Conservation (phyloP, 331 rosid genomes). For the Spiraea crenata region DNA sequence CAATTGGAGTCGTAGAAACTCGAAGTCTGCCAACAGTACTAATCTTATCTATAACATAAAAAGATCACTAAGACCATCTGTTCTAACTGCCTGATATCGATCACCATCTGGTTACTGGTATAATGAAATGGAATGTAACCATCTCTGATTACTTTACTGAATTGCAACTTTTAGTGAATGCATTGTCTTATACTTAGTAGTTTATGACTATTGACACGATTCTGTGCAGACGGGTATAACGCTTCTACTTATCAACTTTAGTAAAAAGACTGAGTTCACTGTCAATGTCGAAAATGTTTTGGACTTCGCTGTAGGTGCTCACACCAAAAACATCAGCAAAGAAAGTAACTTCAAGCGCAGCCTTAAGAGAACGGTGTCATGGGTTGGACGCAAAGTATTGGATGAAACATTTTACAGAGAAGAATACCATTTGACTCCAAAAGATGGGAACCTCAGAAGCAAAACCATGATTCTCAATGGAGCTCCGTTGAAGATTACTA, state of each 20-base stretch:
- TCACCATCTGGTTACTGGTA: too few species aligned
- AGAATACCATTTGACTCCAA: slow-evolving; percentile 80
- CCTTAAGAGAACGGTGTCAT: slow-evolving; percentile 67
- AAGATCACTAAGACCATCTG: too few species aligned
- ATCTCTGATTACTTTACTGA: neutral
- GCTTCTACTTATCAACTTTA: slow-evolving; percentile 68
- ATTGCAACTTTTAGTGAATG: too few species aligned
- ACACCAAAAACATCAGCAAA: slow-evolving; percentile 20
- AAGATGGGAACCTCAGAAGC: slow-evolving; percentile 50
- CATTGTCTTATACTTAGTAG: neutral
- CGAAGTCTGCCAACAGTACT: too few species aligned
- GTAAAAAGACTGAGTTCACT: slow-evolving; percentile 61
- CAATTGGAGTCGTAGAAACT: neutral
- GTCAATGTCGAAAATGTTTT: slow-evolving; percentile 37
- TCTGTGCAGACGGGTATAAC: slow-evolving; percentile 67
- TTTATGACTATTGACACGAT: neutral
- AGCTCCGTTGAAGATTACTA: slow-evolving; percentile 60
- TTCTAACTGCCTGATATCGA: neutral
- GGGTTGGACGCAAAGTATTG: slow-evolving; percentile 82
- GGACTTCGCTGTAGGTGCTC: slow-evolving; percentile 15
- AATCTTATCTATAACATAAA: too few species aligned
- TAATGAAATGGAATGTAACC: too few species aligned
- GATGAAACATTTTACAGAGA: slow-evolving; percentile 57
- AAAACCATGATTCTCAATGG: slow-evolving; percentile 75
- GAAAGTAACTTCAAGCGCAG: slow-evolving; percentile 34